These are phyloP conservation scores for Wallacemonas rigidus DNA, from an alignment of 208 protist species.

Conservation along the genomic window DNA sequence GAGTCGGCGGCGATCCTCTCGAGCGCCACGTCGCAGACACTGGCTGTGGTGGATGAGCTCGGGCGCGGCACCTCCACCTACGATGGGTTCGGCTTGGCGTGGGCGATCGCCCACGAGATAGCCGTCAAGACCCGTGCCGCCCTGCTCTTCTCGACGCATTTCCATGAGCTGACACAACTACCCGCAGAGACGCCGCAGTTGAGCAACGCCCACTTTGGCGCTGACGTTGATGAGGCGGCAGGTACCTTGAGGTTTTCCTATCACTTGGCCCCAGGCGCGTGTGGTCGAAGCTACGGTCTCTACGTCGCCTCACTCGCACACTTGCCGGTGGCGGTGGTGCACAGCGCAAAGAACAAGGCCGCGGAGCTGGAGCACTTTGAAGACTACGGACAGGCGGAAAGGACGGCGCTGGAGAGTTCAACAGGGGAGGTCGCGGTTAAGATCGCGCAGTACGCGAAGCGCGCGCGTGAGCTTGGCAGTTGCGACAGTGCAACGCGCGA, in stretches of 20 bases:
- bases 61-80: constrained; percentile 99
- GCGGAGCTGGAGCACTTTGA: constrained; percentile 88
- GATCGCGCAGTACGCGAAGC: constrained; percentile 66
- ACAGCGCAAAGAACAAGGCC: constrained; percentile 77
- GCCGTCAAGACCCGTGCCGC: constrained; percentile 76
- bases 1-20: constrained; percentile 97
- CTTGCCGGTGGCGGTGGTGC: constrained; percentile 83
- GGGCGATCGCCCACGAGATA: constrained; percentile 97
- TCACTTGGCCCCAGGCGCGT: constrained; percentile 81
- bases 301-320: constrained; percentile 91
- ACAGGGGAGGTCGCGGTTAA: constrained; percentile 36
- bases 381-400: constrained; percentile 18
- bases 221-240: constrained; percentile 46
- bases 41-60: constrained; percentile 99
- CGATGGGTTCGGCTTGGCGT: constrained; percentile 99
- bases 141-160: constrained; percentile 99
- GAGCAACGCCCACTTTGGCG: constrained; percentile 87
- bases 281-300: constrained; percentile 91
- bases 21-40: constrained; percentile 92
- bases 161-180: constrained; percentile 99
- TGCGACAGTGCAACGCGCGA: constrained; percentile 25
- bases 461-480: constrained; percentile 50
- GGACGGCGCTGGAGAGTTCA: background rate
- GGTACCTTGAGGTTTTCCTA: constrained; percentile 89
- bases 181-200: constrained; percentile 47